phyloP scores from a whole-genome alignment of 352 stramenopile species.

The Pythium volutum region DNA sequence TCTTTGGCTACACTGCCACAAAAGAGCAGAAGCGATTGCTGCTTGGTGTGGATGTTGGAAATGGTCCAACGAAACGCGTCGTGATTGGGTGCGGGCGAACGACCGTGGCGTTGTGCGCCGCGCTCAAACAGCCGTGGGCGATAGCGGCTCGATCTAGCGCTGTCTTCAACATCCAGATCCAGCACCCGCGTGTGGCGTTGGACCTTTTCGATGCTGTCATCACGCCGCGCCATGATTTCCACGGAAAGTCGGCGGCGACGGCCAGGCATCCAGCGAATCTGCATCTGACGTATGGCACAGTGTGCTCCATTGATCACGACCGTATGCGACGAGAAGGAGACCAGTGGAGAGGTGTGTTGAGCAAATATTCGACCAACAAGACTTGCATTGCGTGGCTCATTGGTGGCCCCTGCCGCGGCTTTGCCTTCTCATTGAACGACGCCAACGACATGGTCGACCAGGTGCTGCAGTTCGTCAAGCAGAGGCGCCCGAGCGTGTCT shows the following conservation, averaged over 20 bases:
- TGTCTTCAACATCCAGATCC: slow-evolving; percentile 75
- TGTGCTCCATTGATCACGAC: slow-evolving; percentile 25
- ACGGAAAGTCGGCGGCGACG: background rate
- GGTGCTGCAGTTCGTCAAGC: slow-evolving; percentile 28
- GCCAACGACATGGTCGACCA: slow-evolving; percentile 39
- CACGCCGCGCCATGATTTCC: slow-evolving; percentile 54
- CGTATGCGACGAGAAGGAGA: slow-evolving; percentile 5
- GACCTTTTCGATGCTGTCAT: slow-evolving; percentile 62
- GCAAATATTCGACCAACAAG: slow-evolving; percentile 3
- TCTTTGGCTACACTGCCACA: slow-evolving; percentile 44
- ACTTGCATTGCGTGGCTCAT: slow-evolving; percentile 50
- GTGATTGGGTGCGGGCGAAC: slow-evolving; percentile 70
- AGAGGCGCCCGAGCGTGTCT: slow-evolving; percentile 4
- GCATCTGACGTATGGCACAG: slow-evolving; percentile 51
- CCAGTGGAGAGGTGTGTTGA: slow-evolving; percentile 17
- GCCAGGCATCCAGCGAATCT: slow-evolving; percentile 26
- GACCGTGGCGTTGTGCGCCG: slow-evolving; percentile 59
- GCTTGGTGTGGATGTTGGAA: slow-evolving; percentile 3
- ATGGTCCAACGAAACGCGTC: slow-evolving; percentile 24
- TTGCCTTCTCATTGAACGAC: slow-evolving; percentile 39
- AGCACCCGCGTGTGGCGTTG: slow-evolving; percentile 60
- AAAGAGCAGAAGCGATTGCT: slow-evolving; percentile 3
- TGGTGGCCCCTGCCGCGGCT: slow-evolving; percentile 64
- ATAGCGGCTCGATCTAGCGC: background rate
- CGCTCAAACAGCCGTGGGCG: slow-evolving; percentile 35